Base-by-base conservation (phyloP, 1,284 basidiomycete species). In the Cryptococcus sp. region DNA sequence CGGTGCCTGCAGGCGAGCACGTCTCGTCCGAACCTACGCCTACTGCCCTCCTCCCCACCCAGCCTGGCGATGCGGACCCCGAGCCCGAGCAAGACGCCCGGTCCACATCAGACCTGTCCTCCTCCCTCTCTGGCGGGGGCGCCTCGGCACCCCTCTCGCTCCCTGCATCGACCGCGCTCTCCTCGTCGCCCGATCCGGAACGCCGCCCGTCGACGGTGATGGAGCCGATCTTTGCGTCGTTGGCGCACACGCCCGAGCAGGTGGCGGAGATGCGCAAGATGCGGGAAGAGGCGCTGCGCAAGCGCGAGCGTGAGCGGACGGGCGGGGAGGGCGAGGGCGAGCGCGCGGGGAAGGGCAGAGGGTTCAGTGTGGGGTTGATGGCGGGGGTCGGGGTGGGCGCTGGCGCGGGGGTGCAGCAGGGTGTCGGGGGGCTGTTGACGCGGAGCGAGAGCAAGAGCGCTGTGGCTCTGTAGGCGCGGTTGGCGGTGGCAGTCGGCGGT, bases 241-340 rank as follows among this genome's bases (percentile, higher is more conserved):
- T 75, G 15, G 72, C 73, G 6, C 73, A 75, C 55, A 75, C 73
- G 8, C 70, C 70, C 2, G 70, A 67, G 40, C 72, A 75, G 51
- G 48, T 72, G n/a, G 66, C 63, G 21, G 70, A 73, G 52, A 73
- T 75, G 58, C 59, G 62, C 15, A 61, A 62, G 24, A 62, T 69
- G 61, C 59, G 67, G 28, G 65, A 68, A 46, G 45, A 52, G 21
- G 64, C 28, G 28, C 28, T 33, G 28, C 28, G 28, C 9, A 9
- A 33, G 28, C 28, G 28, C 28, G 28, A 33, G 28, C 28, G 28
- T 4, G 28, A 33, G 28, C 28, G 28, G 28, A 33, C 28, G 4
- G 28, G 28, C 28, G 28, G 28, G 28, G 28, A 33, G 28, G 9
- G 28, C 5, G 28, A 33, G 28, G 5, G 24, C n/a, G 24, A 46